Evolutionary conservation across 2,329 filamentous ascomycete genomes (phyloP).

Genomic region (Colletotrichum abscissum): DNA sequence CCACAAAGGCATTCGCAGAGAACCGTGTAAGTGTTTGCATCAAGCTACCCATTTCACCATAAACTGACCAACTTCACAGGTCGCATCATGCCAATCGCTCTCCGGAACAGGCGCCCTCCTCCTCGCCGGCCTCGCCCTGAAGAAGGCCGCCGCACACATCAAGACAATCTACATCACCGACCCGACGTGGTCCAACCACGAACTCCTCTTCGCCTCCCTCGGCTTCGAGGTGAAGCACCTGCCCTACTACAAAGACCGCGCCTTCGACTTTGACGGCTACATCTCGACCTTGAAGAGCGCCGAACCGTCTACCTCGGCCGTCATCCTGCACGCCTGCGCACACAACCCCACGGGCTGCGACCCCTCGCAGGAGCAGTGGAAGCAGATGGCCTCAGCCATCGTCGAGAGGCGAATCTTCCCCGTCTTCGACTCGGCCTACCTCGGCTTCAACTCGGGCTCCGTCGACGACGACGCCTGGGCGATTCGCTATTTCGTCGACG

Average conservation of each 20-base stretch:
- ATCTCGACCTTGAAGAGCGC: constrained; percentile 43
- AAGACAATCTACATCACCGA: constrained; percentile 50
- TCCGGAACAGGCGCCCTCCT: constrained; percentile 54
- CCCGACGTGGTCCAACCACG: constrained; percentile 56
- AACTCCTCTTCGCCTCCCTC: constrained; percentile 46
- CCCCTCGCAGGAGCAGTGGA: constrained; percentile 48
- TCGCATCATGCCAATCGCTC: constrained; percentile 51
- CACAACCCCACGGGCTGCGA: constrained; percentile 57
- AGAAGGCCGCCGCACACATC: constrained; percentile 39
- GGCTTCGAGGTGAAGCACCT: constrained; percentile 46
- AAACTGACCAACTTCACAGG: constrained; percentile 31
- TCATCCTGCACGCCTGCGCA: constrained; percentile 54
- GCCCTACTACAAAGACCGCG: constrained; percentile 49
- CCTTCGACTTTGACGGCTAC: constrained; percentile 47
- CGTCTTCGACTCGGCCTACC: constrained; percentile 48
- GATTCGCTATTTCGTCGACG: constrained; percentile 47
- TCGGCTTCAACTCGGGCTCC: constrained; percentile 47
- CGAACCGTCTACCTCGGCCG: constrained; percentile 37
- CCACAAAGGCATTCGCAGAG: constrained; percentile 40
- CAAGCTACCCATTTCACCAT: constrained; percentile 59
- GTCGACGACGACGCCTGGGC: constrained; percentile 46
- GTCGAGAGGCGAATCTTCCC: constrained; percentile 41
- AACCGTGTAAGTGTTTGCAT: constrained; percentile 41
- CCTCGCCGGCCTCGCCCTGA: constrained; percentile 47
- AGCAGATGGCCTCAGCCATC: constrained; percentile 42